These are phyloP conservation scores for Penicillium fimorum DNA, from an alignment of 495 filamentous ascomycete genomes.

Conservation along the genomic window DNA sequence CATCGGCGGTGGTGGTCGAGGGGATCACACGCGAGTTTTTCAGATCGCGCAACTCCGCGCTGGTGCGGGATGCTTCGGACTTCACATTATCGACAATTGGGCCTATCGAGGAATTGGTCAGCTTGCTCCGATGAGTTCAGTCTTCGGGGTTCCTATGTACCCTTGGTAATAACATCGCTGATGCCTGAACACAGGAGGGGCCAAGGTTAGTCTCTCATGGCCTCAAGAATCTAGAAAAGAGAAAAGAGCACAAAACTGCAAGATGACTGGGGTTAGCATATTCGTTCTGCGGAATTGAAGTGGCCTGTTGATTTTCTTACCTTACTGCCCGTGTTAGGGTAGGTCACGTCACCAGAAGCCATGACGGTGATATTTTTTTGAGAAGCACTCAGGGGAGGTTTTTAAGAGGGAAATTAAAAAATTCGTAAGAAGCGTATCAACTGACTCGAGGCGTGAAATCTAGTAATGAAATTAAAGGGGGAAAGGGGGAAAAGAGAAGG, in stretches of 20 bases:
- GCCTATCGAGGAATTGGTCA: slow-evolving; percentile 49
- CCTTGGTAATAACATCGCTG: slow-evolving; percentile 33
- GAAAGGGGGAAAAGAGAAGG: slow-evolving; percentile 14
- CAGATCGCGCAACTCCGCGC: slow-evolving; percentile 71
- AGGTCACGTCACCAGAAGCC: slow-evolving; percentile 42
- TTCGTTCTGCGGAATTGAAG: slow-evolving; percentile 7
- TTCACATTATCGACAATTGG: slow-evolving; percentile 77
- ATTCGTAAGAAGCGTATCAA: not conserved
- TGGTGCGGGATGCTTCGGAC: slow-evolving; percentile 67
- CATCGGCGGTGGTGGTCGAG: slow-evolving; percentile 67
- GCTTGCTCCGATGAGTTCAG: slow-evolving; percentile 24
- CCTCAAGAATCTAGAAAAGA: not conserved
- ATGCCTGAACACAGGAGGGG: slow-evolving; percentile 21
- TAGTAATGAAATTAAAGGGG: not conserved
- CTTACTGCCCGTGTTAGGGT: slow-evolving; percentile 47
- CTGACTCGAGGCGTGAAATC: not conserved
- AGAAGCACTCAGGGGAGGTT: not conserved
- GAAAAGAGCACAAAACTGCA: slow-evolving; percentile 11
- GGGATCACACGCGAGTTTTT: slow-evolving; percentile 68
- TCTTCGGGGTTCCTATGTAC: slow-evolving; percentile 21
- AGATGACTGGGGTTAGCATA: slow-evolving; percentile 15
- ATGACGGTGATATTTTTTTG: slow-evolving; percentile 18
- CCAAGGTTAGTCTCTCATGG: slow-evolving; percentile 24
- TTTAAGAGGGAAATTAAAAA: not conserved
- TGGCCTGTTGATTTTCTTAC: slow-evolving; percentile 29